A percentile compares a stretch with the other conserved stretches of the same genome.
phyloP scores from a whole-genome alignment of 2,329 filamentous ascomycete species.

The Apiospora rasikravindrae region DNA sequence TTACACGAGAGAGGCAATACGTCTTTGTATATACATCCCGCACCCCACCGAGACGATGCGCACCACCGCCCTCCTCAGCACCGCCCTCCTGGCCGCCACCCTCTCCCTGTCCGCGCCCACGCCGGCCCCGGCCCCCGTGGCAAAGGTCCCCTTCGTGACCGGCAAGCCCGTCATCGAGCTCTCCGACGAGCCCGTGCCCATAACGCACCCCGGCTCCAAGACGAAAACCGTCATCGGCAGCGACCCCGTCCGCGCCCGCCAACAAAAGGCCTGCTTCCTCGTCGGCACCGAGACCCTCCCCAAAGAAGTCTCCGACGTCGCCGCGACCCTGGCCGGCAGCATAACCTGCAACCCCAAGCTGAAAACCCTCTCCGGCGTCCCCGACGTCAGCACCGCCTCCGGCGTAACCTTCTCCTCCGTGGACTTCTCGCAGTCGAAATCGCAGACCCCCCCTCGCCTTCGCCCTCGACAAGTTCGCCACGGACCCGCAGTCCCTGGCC shows the following conservation, averaged over 20 bases:
- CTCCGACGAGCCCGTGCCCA: background rate
- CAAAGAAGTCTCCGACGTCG: conserved; percentile 51
- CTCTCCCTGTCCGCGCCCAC: background rate
- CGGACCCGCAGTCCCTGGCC: conserved; percentile 51
- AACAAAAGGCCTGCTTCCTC: conserved; percentile 55
- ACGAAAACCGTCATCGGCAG: background rate
- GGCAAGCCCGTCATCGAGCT: conserved; percentile 17
- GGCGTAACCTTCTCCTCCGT: conserved; percentile 55
- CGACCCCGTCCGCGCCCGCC: background rate
- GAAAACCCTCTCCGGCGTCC: conserved; percentile 58
- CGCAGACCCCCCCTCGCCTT: conserved; percentile 57
- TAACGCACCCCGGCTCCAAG: background rate
- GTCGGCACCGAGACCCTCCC: conserved; percentile 57
- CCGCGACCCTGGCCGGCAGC: conserved; percentile 44
- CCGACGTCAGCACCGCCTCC: conserved; percentile 55
- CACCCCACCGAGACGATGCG: background rate
- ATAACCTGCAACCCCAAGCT: conserved; percentile 55
- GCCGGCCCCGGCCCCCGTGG: background rate
- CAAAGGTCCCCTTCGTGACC: conserved; percentile 11
- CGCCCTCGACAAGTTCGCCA: conserved; percentile 58
- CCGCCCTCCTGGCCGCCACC: background rate
- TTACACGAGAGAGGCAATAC: background rate
- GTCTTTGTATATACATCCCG: background rate
- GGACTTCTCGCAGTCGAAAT: conserved; percentile 57
- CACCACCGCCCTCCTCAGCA: background rate